These are phyloP conservation scores for Phlebiopsis flavidoalba DNA, from an alignment of 768 basidiomycete species.

Conservation along the genomic window DNA sequence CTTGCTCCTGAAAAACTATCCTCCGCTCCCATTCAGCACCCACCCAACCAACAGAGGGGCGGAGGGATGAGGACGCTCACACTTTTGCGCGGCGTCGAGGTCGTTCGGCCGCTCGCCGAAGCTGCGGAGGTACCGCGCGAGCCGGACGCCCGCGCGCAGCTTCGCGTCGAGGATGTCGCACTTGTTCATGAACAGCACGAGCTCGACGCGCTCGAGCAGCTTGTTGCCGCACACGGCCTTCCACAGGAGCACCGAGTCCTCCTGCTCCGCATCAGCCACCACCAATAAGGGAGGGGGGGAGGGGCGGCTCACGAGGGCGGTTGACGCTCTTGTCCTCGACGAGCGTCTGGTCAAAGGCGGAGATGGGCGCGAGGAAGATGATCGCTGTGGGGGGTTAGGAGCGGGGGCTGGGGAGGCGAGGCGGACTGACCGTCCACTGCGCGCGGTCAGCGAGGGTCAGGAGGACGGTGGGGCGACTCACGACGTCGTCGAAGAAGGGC, in stretches of 20 bases:
- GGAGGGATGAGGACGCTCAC: conserved; percentile 33
- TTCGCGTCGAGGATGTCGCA: conserved; percentile 70
- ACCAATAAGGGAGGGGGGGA: conserved; percentile 2
- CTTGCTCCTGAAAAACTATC: conserved; percentile 10
- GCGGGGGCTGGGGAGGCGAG: neutral
- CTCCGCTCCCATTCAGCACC: neutral
- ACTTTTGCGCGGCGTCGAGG: conserved; percentile 59
- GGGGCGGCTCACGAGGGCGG: conserved; percentile 35
- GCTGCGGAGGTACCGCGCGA: conserved; percentile 66
- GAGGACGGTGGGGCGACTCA: conserved; percentile 18
- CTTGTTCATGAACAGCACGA: conserved; percentile 81
- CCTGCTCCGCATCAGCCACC: conserved; percentile 36
- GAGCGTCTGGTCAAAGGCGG: conserved; percentile 50
- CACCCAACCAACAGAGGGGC: neutral
- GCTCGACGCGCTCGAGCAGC: conserved; percentile 64
- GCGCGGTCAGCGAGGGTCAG: neutral
- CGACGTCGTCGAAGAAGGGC: conserved; percentile 52
- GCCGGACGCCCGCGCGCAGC: conserved; percentile 55
- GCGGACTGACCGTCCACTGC: conserved; percentile 7
- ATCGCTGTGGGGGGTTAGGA: conserved; percentile 36
- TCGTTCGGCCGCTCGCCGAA: conserved; percentile 68
- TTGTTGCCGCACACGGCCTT: conserved; percentile 66
- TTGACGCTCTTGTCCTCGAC: conserved; percentile 49
- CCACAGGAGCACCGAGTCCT: conserved; percentile 77
- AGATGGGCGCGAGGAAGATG: conserved; percentile 57